Conservation (phyloP, 2,329 filamentous ascomycete genomes). For the Cladophialophora bantiana region DNA sequence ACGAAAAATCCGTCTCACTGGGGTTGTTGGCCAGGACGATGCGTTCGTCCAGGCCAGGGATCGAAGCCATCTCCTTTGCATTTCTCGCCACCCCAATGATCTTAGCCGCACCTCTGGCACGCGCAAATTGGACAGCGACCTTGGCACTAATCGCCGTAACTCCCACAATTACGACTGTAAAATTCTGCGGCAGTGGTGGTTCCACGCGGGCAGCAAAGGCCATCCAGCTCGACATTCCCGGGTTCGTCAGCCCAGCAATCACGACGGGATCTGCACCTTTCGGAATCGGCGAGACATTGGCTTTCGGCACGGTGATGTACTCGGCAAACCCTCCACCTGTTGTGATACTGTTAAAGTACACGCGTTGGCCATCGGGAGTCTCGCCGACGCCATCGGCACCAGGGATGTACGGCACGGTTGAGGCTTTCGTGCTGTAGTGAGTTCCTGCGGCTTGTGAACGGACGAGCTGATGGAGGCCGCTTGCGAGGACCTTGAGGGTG, state of each 20-base stretch:
- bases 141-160: slow-evolving; percentile 62
- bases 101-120: slow-evolving; percentile 57
- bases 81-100: slow-evolving; percentile 62
- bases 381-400: slow-evolving; percentile 63
- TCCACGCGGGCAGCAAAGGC: slow-evolving; percentile 55
- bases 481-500: slow-evolving; percentile 61
- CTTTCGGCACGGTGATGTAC: slow-evolving; percentile 55
- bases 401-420: slow-evolving; percentile 57
- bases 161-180: slow-evolving; percentile 61
- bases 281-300: slow-evolving; percentile 52
- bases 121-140: slow-evolving; percentile 58
- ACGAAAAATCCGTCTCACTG: slow-evolving; percentile 51
- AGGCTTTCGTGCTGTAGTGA: slow-evolving; percentile 59
- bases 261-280: slow-evolving; percentile 54
- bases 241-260: slow-evolving; percentile 63
- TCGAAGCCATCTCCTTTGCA: slow-evolving; percentile 49
- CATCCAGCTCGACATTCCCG: slow-evolving; percentile 66
- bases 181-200: slow-evolving; percentile 50
- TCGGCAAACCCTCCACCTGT: slow-evolving; percentile 37
- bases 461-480: slow-evolving; percentile 63
- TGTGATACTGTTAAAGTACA: slow-evolving; percentile 58
- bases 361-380: slow-evolving; percentile 52
- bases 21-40: slow-evolving; percentile 52
- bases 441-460: slow-evolving; percentile 60
- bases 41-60: slow-evolving; percentile 54